Percentiles rank a stretch among this genome's conserved stretches.
Conservation (phyloP, 495 filamentous ascomycete species). For the Podospora tetraspora region DNA sequence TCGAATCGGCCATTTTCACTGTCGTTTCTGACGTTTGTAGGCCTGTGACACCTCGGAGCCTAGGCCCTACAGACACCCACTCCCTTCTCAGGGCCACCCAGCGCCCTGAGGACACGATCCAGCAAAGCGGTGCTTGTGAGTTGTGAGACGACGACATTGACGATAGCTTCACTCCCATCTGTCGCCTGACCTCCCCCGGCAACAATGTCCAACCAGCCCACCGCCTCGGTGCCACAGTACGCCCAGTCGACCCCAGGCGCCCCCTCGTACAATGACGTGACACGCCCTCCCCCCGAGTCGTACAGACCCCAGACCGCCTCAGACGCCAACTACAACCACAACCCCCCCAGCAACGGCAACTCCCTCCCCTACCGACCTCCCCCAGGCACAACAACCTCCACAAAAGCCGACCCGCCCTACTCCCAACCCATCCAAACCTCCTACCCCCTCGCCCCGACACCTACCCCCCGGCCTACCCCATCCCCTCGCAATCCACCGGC, state of each 20-base stretch:
- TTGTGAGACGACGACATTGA: not conserved
- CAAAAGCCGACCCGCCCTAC: not conserved
- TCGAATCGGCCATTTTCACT: not conserved
- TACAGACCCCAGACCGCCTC: not conserved
- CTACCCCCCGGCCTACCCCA: constrained; percentile 2
- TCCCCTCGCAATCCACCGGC: not conserved
- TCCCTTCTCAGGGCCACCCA: not conserved
- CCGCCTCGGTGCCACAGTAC: not conserved
- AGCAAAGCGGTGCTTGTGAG: not conserved
- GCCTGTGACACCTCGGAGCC: not conserved
- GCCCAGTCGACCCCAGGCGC: not conserved
- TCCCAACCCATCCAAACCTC: not conserved
- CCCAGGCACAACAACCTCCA: not conserved
- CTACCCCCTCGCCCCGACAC: constrained; percentile 2
- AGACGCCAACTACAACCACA: constrained; percentile 1
- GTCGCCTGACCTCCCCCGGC: not conserved
- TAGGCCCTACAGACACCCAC: not conserved
- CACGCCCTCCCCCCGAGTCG: not conserved
- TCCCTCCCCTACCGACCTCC: not conserved
- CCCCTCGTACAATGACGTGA: not conserved
- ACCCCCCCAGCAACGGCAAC: not conserved
- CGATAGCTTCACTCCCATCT: not conserved
- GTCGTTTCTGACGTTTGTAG: not conserved
- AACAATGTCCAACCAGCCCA: not conserved
- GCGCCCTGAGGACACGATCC: not conserved